Conservation (phyloP, 306 rosid species). For the Cyclanthera cordifolia region DNA sequence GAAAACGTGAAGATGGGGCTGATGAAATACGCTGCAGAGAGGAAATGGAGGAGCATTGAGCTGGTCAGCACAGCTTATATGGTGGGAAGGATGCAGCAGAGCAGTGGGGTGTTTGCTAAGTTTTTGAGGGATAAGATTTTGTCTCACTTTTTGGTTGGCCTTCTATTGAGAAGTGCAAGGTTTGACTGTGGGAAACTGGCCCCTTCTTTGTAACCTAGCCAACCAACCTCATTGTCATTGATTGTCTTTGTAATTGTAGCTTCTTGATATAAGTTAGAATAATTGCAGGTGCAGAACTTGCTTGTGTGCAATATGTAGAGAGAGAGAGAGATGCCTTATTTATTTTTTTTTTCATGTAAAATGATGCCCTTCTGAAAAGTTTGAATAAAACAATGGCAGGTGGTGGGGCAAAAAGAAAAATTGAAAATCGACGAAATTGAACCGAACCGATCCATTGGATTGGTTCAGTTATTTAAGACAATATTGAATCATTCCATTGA, state of each 20-base stretch:
- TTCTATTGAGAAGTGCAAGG: constrained; percentile 18
- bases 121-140: constrained; percentile 43
- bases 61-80: constrained; percentile 28
- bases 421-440: too few species aligned
- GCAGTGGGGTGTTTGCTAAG: constrained; percentile 21
- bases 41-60: constrained; percentile 60
- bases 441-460: too few species aligned
- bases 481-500: too few species aligned
- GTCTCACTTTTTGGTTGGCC: constrained; percentile 18
- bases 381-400: not conserved
- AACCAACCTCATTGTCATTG: not conserved
- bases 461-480: too few species aligned
- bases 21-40: constrained; percentile 44
- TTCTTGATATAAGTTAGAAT: not conserved
- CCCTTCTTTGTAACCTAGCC: not conserved
- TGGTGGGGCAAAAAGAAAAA: too few species aligned
- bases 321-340: not conserved
- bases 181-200: constrained; percentile 52
- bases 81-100: constrained; percentile 32
- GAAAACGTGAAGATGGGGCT: constrained; percentile 34
- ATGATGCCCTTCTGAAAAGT: not conserved
- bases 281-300: not conserved
- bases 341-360: constrained; percentile 14
- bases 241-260: not conserved
- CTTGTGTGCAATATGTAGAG: not conserved